Evolutionary conservation across 2,329 filamentous ascomycete genomes (phyloP), one percentile per base, ranked within the genome.

Genomic region (Scopulariopsis brevicaulis): DNA sequence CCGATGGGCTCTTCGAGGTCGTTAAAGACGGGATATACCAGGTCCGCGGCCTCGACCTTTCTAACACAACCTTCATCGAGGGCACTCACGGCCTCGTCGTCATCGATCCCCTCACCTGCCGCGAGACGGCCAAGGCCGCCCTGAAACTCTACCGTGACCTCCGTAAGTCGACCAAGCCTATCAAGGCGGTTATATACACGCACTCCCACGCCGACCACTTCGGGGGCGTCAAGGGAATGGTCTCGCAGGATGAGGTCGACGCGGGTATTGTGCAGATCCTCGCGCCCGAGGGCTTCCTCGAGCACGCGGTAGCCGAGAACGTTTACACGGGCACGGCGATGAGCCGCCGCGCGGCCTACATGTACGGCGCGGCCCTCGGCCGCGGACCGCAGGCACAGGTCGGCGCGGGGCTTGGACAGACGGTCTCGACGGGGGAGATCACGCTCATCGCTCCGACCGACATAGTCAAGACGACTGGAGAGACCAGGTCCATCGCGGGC

Each of bases 141-240:
- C 48, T 74, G 3, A 56, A 64, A 1, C 61, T 75, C 5, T 76
- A 74, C 60, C 64, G 65, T 22, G 54, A 59, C 14, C 60, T 67
- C 55, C 64, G 65, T 7, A 54, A 55, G 10, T 53, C 62, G 10
- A 61, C 63, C 20, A 55, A 59, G 1, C 43, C 43, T 8, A 63
- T 74, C 20, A 67, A 61, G 1, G 73, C 64, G 3, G 60, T 75
- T 52, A 66, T 75, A n/a, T 74, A 74, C 61, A 68, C 72, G 6
- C 73, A 76, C 58, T 72, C 65, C 2, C 72, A 75, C 60, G 67
- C 54, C 14, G 73, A 74, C 57, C 72, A 74, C 59, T 74, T 68
- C 53, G 61, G 59, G 18, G 73, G 71, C 35, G 65, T 63, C 1
- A 57, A 58, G 37, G 68, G 63, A 20, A 59, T 66, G 35, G 32